Conservation (phyloP, 2,329 filamentous ascomycete genomes). For the Cytospora schulzeri region DNA sequence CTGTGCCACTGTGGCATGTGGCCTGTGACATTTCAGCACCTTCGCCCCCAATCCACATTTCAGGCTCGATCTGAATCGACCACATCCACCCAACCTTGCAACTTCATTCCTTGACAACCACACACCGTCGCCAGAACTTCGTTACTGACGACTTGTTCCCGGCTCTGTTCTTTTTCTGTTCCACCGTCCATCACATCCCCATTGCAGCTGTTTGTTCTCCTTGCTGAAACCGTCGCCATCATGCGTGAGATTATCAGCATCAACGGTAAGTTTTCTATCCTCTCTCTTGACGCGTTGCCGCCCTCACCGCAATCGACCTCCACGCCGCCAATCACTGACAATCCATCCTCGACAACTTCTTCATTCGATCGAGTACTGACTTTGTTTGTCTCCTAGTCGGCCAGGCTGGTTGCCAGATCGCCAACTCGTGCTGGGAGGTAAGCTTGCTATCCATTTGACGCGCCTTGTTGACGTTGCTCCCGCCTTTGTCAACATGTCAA, state of each 20-base stretch:
- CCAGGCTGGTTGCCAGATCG: slow-evolving; percentile 99
- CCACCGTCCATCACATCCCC: slow-evolving; percentile 30
- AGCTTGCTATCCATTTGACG: slow-evolving; percentile 45
- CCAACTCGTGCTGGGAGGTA: slow-evolving; percentile 99
- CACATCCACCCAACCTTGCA: slow-evolving; percentile 24
- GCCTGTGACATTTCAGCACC: slow-evolving; percentile 10
- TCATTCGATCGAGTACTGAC: slow-evolving; percentile 50
- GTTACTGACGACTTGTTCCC: slow-evolving; percentile 32
- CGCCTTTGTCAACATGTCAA: slow-evolving; percentile 27
- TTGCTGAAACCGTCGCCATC: slow-evolving; percentile 47
- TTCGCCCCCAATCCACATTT: slow-evolving; percentile 4
- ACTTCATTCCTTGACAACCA: slow-evolving; percentile 21
- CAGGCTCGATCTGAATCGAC: slow-evolving; percentile 3
- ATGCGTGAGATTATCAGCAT: slow-evolving; percentile 99
- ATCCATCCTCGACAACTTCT: slow-evolving; percentile 23
- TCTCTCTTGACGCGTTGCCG: slow-evolving; percentile 37
- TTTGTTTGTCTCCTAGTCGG: slow-evolving; percentile 70
- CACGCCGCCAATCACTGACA: slow-evolving; percentile 29
- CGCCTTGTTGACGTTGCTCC: slow-evolving; percentile 19
- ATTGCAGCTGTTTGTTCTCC: slow-evolving; percentile 29
- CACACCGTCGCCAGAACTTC: slow-evolving; percentile 29
- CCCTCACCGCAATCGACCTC: slow-evolving; percentile 46
- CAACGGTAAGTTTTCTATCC: slow-evolving; percentile 72
- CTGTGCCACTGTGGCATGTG: not conserved
- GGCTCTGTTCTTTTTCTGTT: slow-evolving; percentile 38